phyloP scores from a whole-genome alignment of 163 green algal genomes.

The Chlorella variabilis region DNA sequence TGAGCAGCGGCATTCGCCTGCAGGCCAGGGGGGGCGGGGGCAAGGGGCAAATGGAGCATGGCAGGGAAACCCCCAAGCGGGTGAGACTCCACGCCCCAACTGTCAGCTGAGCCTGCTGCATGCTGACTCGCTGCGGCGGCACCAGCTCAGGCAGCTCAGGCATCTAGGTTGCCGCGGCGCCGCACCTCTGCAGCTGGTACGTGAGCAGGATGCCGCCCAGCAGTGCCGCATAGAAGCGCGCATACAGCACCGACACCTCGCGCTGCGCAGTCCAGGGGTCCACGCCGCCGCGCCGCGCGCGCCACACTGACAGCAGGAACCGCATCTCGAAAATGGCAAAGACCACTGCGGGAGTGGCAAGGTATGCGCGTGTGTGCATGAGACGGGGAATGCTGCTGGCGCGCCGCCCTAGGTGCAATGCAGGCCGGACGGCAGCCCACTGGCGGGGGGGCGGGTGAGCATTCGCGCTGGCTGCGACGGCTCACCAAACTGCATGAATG shows the following conservation, averaged over 20 bases:
- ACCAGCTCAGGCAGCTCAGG: too few relatives aligned
- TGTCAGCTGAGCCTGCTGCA: too few relatives aligned
- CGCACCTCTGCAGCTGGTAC: slow-evolving; percentile 63
- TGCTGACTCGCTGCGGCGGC: too few relatives aligned
- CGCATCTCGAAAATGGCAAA: slow-evolving; percentile 91
- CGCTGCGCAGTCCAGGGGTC: slow-evolving; percentile 68
- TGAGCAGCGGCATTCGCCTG: slow-evolving; percentile 63
- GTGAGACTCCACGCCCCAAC: too few relatives aligned
- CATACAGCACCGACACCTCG: slow-evolving; percentile 82
- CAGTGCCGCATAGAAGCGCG: slow-evolving; percentile 77
- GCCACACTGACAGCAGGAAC: slow-evolving; percentile 83
- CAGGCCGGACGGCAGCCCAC: too few relatives aligned
- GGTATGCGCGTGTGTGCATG: slow-evolving; percentile 53
- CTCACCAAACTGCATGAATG: slow-evolving; percentile 37
- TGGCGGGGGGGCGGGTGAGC: too few relatives aligned
- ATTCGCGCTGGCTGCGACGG: too few relatives aligned
- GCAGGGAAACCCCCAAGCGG: too few relatives aligned
- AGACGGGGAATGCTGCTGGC: not conserved
- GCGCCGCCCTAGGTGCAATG: too few relatives aligned
- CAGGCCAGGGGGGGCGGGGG: not conserved
- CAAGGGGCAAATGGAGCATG: not conserved
- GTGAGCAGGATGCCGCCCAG: slow-evolving; percentile 65
- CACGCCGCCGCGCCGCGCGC: slow-evolving; percentile 58
- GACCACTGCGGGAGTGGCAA: slow-evolving; percentile 67
- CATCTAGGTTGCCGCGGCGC: too few relatives aligned